Conservation (phyloP, 805 yeast species). For the Wickerhamiella nectarea region DNA sequence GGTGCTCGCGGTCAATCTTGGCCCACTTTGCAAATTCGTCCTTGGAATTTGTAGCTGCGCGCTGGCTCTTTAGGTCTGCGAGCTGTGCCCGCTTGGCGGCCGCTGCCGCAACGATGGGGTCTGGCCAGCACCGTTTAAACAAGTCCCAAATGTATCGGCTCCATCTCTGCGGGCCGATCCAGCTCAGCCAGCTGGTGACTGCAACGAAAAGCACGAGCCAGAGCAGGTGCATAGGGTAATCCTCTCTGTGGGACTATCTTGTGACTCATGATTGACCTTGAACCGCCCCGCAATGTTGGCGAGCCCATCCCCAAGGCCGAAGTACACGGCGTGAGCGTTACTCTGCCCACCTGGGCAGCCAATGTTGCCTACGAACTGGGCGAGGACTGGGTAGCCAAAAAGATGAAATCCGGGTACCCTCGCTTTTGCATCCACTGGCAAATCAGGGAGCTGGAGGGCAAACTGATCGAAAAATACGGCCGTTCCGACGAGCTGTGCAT, state of each 20-base stretch:
- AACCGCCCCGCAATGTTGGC: slow-evolving; percentile 42
- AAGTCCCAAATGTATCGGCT: neutral
- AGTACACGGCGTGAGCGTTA: slow-evolving; percentile 87
- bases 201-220: slow-evolving; percentile 8
- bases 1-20: slow-evolving; percentile 62
- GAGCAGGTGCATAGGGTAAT: slow-evolving; percentile 1
- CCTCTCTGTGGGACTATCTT: neutral
- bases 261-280: slow-evolving; percentile 7
- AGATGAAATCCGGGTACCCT: slow-evolving; percentile 83
- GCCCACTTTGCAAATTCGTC: slow-evolving; percentile 97
- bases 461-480: slow-evolving; percentile 51
- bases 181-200: neutral
- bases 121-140: neutral
- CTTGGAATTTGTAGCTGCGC: slow-evolving; percentile 62
- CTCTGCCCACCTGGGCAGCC: slow-evolving; percentile 90
- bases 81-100: slow-evolving; percentile 33
- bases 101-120: slow-evolving; percentile 23
- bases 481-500: slow-evolving; percentile 63
- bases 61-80: slow-evolving; percentile 35
- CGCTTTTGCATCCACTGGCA: slow-evolving; percentile 34
- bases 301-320: slow-evolving; percentile 80
- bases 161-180: neutral
- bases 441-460: slow-evolving; percentile 24
- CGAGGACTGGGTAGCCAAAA: slow-evolving; percentile 58
- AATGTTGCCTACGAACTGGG: slow-evolving; percentile 90